A percentile compares a stretch with the other conserved stretches of the same genome.
phyloP scores from a whole-genome alignment of 1,284 basidiomycete genomes.

The Veloboletus limbatus region DNA sequence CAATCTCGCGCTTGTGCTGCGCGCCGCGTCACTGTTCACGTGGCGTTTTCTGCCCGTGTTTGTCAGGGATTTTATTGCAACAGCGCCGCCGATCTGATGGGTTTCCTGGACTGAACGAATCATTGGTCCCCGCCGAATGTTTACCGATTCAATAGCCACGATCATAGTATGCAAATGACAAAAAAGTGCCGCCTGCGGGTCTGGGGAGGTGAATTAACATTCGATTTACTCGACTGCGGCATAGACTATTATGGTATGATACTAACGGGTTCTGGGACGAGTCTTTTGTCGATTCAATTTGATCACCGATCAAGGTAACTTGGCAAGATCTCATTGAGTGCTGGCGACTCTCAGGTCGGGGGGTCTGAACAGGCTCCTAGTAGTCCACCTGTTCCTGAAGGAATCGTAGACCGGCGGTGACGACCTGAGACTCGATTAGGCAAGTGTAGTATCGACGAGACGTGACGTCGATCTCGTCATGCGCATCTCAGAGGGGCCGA shows the following conservation, averaged over 20 bases:
- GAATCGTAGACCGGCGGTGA: too few species aligned
- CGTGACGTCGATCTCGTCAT: constrained; percentile 4
- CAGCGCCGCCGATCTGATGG: constrained; percentile 62
- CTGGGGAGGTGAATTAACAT: too few species aligned
- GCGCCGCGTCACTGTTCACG: constrained; percentile 67
- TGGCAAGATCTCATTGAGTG: not conserved
- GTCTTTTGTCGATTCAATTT: constrained; percentile 14
- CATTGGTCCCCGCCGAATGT: too few species aligned
- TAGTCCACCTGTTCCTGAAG: too few species aligned
- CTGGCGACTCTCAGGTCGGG: too few species aligned
- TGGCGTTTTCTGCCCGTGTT: constrained; percentile 82
- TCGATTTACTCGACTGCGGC: too few species aligned
- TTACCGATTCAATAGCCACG: too few species aligned
- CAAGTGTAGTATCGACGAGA: constrained; percentile 10
- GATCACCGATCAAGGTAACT: not conserved
- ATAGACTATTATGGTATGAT: too few species aligned
- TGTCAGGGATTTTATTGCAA: constrained; percentile 85
- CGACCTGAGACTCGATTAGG: constrained; percentile 3
- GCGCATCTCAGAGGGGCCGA: constrained; percentile 18
- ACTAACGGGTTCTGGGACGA: too few species aligned
- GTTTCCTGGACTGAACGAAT: constrained; percentile 1
- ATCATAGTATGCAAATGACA: too few species aligned
- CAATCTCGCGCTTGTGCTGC: constrained; percentile 78
- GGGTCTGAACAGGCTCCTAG: too few species aligned
- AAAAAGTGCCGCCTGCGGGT: too few species aligned